Evolutionary conservation across 2,329 filamentous ascomycete genomes (phyloP), one percentile per base, ranked within the genome.

Genomic region (Aulographum hederae): DNA sequence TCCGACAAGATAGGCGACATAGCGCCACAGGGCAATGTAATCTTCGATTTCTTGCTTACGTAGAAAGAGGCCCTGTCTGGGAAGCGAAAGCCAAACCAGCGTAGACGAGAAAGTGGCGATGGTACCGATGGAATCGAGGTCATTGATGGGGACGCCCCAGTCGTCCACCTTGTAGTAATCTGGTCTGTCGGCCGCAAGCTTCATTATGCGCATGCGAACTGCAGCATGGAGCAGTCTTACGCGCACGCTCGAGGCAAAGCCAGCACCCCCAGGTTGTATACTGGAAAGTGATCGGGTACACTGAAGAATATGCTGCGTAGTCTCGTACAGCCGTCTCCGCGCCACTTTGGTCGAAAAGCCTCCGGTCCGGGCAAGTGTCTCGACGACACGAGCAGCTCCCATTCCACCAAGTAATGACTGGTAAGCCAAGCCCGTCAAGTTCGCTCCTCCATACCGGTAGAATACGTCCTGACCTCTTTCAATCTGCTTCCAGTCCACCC

Each of bases 401-500:
- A 79, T 76, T 3, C 74, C 74, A 4, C 75, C 75, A 2, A 80
- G 55, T 0, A 79, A 54, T 4, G 69, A 73, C 39, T 77, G 65
- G 45, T 73, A 78, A 6, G 70, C 66, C 29, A 74, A 62, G 28
- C 53, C 70, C 5, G 72, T 76, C 14, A 82, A 51, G 15, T 67
- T 66, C 1, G 75, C 68, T 0, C 69, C 71, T 13, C 69, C 76
- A 48, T 84, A 85, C 21, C 78, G 68, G 48, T 80, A 84, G 44
- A 84, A 81, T 1, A 82, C 67, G 41, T 78, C 68, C 46, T 86
- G 78, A 0, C 78, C 79, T 43, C 78, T 61, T 36, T 64, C 59
- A 34, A 86, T 74, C 45, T 82, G 76, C 2, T 65, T 65, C 78
- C 77, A 85, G 46, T 84, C 70, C 2, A 85, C 78, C 77, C 78